Evolutionary conservation across 768 basidiomycete species (phyloP).

Genomic region (Boletus tomentosulus): DNA sequence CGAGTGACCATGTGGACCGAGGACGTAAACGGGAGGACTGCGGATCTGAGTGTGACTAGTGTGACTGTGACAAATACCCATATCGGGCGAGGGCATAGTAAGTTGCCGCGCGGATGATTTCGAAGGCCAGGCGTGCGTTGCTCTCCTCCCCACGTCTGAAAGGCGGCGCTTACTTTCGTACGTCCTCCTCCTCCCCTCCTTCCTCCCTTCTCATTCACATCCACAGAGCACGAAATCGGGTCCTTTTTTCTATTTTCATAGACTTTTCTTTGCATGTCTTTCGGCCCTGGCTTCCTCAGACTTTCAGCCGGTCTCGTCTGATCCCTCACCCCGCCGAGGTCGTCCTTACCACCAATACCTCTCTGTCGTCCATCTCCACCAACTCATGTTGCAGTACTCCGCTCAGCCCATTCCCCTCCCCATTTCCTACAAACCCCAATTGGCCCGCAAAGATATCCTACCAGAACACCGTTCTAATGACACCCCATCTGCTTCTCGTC

Average conservation of each 20-base stretch:
- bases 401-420: constrained; percentile 33
- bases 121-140: constrained; percentile 18
- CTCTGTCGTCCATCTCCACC: constrained; percentile 25
- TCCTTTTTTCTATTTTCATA: not conserved
- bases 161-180: constrained; percentile 20
- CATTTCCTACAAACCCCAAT: constrained; percentile 27
- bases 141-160: constrained; percentile 26
- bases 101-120: constrained; percentile 7
- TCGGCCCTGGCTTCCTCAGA: constrained; percentile 28
- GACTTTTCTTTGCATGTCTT: constrained; percentile 25
- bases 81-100: constrained; percentile 3
- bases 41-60: not conserved
- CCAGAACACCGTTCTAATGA: constrained; percentile 28
- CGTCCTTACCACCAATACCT: constrained; percentile 31
- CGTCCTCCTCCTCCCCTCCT: constrained; percentile 7
- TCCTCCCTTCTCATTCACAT: not conserved
- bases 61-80: not conserved
- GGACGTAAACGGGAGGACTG: constrained; percentile 15
- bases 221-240: constrained; percentile 6
- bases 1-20: constrained; percentile 13
- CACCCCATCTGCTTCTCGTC: constrained; percentile 22
- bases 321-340: constrained; percentile 33
- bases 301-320: constrained; percentile 51
- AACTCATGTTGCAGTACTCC: constrained; percentile 59
- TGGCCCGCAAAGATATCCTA: constrained; percentile 32